A percentile compares a stretch with the other conserved stretches of the same genome.
Evolutionary conservation across 73 alveolate species (phyloP).

Genomic region (Paramecium tetraurelia): DNA sequence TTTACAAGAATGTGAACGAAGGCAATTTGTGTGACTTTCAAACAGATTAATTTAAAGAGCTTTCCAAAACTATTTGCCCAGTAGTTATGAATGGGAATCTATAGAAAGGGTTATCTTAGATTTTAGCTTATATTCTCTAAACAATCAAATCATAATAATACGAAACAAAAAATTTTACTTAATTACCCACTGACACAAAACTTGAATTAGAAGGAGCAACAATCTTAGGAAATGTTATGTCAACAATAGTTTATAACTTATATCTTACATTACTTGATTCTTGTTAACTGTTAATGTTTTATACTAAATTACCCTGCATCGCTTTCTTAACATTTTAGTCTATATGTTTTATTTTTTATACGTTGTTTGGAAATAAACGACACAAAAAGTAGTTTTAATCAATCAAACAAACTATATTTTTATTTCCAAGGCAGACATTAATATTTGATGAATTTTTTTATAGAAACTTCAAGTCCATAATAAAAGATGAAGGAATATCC

Average conservation of each 20-base stretch:
- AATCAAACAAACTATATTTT: neutral
- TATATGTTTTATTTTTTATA: neutral
- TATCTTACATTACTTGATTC: neutral
- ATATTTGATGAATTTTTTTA: neutral
- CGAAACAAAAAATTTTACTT: neutral
- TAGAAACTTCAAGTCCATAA: neutral
- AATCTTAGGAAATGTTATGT: neutral
- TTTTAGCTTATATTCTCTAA: neutral
- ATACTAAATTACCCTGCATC: neutral
- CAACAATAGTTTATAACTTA: neutral
- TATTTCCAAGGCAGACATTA: neutral
- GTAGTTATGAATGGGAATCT: neutral
- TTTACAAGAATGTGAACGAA: neutral
- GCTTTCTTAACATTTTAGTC: neutral
- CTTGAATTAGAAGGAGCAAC: constrained; percentile 30
- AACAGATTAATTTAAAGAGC: neutral
- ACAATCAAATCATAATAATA: neutral
- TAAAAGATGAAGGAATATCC: neutral
- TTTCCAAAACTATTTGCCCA: neutral
- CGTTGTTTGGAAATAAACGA: neutral
- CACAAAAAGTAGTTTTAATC: neutral
- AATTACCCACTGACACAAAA: neutral
- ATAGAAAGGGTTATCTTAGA: neutral
- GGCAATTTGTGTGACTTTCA: constrained; percentile 11
- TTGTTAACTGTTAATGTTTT: neutral